phyloP scores from a whole-genome alignment of 257 asterid species.

The Nicotiana attenuata region DNA sequence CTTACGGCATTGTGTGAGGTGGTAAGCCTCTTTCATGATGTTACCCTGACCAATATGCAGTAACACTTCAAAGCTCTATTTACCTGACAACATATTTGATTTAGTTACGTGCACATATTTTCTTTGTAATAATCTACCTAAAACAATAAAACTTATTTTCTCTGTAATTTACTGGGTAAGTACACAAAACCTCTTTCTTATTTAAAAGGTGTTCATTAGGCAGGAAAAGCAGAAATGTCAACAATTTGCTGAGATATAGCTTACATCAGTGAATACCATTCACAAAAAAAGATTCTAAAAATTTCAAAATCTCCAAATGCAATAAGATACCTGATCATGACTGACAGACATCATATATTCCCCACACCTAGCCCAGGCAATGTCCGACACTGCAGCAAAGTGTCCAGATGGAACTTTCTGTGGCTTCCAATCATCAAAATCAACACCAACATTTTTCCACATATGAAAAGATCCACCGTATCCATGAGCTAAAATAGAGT shows the following conservation, averaged over 20 bases:
- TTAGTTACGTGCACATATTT: not conserved
- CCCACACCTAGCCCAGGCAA: slow-evolving; percentile 77
- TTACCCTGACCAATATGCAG: not conserved
- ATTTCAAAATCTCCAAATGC: not conserved
- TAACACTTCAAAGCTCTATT: not conserved
- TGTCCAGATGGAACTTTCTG: slow-evolving; percentile 98
- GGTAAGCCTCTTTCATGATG: not conserved
- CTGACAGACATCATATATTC: slow-evolving; percentile 84
- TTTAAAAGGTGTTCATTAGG: not conserved
- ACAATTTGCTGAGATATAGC: too few species aligned
- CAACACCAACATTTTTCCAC: slow-evolving; percentile 76
- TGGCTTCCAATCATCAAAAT: slow-evolving; percentile 85
- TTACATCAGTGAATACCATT: too few species aligned
- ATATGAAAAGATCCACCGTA: slow-evolving; percentile 95
- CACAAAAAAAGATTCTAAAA: too few species aligned
- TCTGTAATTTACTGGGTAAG: not conserved
- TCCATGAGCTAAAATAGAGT: slow-evolving; percentile 85
- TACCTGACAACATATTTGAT: not conserved
- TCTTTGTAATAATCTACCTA: not conserved
- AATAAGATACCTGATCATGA: slow-evolving; percentile 74
- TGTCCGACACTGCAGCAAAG: slow-evolving; percentile 81
- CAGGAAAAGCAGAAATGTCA: not conserved
- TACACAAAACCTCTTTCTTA: not conserved
- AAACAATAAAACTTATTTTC: not conserved
- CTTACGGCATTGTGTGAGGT: not conserved